Conservation (phyloP, 257 asterid genomes). For the Solanum neorickii region DNA sequence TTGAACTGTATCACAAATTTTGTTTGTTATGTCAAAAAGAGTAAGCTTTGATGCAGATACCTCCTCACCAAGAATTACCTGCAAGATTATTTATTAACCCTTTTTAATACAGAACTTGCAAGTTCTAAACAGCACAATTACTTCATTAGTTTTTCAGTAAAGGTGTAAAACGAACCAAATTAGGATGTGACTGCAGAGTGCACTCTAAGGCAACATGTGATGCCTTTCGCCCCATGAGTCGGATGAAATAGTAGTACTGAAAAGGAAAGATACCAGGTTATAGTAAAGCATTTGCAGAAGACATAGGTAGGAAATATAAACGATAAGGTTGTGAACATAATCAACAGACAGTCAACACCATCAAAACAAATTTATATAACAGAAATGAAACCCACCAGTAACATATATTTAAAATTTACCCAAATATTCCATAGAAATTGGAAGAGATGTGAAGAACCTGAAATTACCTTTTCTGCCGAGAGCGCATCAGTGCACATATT, state of each 20-base stretch:
- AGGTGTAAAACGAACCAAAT: constrained; percentile 48
- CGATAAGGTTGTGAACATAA: neutral
- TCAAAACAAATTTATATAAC: neutral
- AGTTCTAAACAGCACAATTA: neutral
- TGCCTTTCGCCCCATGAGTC: constrained; percentile 98
- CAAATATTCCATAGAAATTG: neutral
- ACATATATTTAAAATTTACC: neutral
- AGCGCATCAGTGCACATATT: constrained; percentile 95
- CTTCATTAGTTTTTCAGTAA: neutral
- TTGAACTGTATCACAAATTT: constrained; percentile 93
- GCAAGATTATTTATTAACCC: constrained; percentile 1
- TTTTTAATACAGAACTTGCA: neutral
- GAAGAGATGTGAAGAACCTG: neutral
- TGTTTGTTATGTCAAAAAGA: constrained; percentile 87
- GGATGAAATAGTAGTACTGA: constrained; percentile 91
- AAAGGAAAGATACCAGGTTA: constrained; percentile 6
- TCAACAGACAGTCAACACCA: neutral
- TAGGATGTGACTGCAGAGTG: constrained; percentile 95
- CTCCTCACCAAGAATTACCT: constrained; percentile 98
- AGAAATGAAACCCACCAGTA: neutral
- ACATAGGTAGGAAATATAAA: neutral
- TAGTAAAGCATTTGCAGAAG: neutral
- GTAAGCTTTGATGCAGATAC: constrained; percentile 94
- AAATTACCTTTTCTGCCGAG: constrained; percentile 85
- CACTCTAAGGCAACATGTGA: constrained; percentile 97